Percentiles rank a stretch among this genome's conserved stretches.
These are phyloP conservation scores for Neostapfia colusana DNA, from an alignment of 176 grass and related monocot species.

Conservation along the genomic window DNA sequence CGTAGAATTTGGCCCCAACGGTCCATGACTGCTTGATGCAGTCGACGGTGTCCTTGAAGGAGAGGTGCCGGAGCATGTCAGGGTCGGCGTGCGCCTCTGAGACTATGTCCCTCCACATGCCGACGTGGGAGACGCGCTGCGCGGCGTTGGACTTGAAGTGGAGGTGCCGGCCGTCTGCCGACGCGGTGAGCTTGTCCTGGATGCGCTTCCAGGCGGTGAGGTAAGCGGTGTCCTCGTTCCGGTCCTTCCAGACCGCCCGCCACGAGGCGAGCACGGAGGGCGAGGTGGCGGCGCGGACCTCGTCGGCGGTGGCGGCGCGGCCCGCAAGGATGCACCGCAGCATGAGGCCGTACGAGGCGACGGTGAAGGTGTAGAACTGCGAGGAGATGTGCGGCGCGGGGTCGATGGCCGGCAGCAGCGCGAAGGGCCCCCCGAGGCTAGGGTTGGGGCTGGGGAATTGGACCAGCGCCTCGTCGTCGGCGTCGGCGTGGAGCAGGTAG, in stretches of 20 bases:
- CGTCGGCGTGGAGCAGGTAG: constrained; percentile 61
- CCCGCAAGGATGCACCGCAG: constrained; percentile 75
- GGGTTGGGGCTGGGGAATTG: constrained; percentile 41
- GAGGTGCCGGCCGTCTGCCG: constrained; percentile 53
- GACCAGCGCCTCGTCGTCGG: constrained; percentile 61
- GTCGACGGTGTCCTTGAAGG: constrained; percentile 91
- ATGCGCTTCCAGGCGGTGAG: constrained; percentile 99
- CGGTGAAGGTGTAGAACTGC: constrained; percentile 97
- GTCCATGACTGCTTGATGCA: constrained; percentile 97
- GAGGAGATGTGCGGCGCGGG: constrained; percentile 86
- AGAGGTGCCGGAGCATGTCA: constrained; percentile 87
- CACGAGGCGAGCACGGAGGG: constrained; percentile 78
- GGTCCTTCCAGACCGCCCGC: constrained; percentile 98
- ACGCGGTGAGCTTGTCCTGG: constrained; percentile 88
- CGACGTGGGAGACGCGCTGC: constrained; percentile 82
- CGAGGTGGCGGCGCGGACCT: constrained; percentile 82
- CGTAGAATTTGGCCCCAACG: constrained; percentile 93
- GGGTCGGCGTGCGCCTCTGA: constrained; percentile 67
- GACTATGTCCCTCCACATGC: constrained; percentile 88
- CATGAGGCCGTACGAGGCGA: constrained; percentile 79
- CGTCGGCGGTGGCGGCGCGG: constrained; percentile 60
- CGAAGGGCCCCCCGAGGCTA: constrained; percentile 24
- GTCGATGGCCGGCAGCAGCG: constrained; percentile 58
- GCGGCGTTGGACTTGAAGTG: constrained; percentile 87
- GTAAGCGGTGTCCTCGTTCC: constrained; percentile 99